Evolutionary conservation across 495 filamentous ascomycete genomes (phyloP).

Genomic region (Xylaria castorea): DNA sequence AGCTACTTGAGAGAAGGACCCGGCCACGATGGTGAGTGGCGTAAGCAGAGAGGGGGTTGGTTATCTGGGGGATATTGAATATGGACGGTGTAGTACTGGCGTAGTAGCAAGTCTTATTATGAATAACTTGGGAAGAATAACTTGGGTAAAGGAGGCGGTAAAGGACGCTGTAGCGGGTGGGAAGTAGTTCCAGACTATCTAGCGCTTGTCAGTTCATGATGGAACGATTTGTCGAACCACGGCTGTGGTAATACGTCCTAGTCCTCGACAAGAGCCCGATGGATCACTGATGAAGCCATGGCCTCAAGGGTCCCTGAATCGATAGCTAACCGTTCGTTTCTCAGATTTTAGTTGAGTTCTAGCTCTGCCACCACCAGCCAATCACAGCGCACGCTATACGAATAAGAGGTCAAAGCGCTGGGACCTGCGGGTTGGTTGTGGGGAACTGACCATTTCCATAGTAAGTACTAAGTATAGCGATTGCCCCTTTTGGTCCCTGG

Average conservation of each 20-base stretch:
- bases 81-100: not conserved
- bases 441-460: not conserved
- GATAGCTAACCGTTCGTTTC: slow-evolving; percentile 18
- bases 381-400: slow-evolving; percentile 23
- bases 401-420: slow-evolving; percentile 25
- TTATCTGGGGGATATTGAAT: not conserved
- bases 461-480: not conserved
- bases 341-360: not conserved
- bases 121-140: not conserved
- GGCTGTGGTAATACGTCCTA: slow-evolving; percentile 4
- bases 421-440: not conserved
- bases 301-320: slow-evolving; percentile 21
- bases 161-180: not conserved
- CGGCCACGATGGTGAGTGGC: not conserved
- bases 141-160: slow-evolving; percentile 15
- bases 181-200: not conserved
- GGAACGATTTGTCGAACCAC: slow-evolving; percentile 30
- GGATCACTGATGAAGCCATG: slow-evolving; percentile 20
- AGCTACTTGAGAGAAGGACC: not conserved
- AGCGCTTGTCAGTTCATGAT: slow-evolving; percentile 31
- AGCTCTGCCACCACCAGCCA: not conserved
- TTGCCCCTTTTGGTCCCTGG: not conserved
- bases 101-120: not conserved
- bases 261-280: slow-evolving; percentile 17
- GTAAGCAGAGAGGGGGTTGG: not conserved